Evolutionary conservation across 768 basidiomycete species (phyloP), one percentile per base, ranked within the genome.

Genomic region (Agrocybe pediades): DNA sequence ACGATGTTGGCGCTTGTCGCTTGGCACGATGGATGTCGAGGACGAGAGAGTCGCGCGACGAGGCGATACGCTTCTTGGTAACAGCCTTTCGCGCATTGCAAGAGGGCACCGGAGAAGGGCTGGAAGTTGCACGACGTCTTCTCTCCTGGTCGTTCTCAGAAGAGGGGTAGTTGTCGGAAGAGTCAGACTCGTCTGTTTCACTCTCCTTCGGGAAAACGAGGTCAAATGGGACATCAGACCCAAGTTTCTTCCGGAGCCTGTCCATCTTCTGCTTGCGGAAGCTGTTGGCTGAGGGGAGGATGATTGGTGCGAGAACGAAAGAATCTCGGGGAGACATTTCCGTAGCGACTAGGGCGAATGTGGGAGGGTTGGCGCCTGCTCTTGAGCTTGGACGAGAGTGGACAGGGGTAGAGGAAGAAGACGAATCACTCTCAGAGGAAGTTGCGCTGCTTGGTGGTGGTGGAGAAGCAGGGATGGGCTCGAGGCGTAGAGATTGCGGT

Each of bases 231-330:
- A 88, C 81, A 23, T 78, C 81, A 17, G 86, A 75, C 0, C 88
- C 88, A 2, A 90, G 75, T 59, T 71, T 84, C 61, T 77, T 80
- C 47, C 82, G 74, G 46, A 90, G 70, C 26, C 81, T 74, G 45
- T 86, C 85, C 76, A 90, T 82, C 67, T 87, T 89, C 58, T 73
- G 70, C 43, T 80, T 76, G 20, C 83, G 76, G 15, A 75, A 44
- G 41, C 67, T 63, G 17, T 67, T 71, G 3, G 75, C 60, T 6
- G 80, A 75, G 1, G 78, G 71, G 33, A 81, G 72, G 20, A 60
- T 60, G 63, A 80, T 77, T 1, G 65, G 61, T 5, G 74, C 72
- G 26, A 65, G 49, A 3, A 65, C 58, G n/a, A 73, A 65, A 24
- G 73, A 70, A 25, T 52, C 36, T 20, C 57, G 46, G 7, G 65